Percentiles rank a stretch among this genome's conserved stretches.
phyloP scores from a whole-genome alignment of 768 basidiomycete species.

The Tremella yokohamensis region DNA sequence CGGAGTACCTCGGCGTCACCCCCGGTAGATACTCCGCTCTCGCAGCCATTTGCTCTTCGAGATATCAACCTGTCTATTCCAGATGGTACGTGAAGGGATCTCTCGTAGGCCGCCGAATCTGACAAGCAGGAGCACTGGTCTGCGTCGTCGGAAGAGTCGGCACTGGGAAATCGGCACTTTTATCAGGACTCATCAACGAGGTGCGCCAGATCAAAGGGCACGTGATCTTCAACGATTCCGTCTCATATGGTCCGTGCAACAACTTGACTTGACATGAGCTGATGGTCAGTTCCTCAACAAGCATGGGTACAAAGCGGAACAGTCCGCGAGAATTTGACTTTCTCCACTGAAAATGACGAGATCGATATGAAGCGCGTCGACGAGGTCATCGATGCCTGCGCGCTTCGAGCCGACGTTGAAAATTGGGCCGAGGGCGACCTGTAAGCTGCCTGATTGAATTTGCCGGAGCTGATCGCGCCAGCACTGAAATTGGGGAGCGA shows the following conservation, averaged over 20 bases:
- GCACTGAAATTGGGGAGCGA: constrained; percentile 75
- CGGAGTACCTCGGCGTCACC: neutral
- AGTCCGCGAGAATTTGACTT: constrained; percentile 48
- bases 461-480: constrained; percentile 56
- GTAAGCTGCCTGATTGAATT: constrained; percentile 53
- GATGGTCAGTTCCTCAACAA: constrained; percentile 42
- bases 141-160: constrained; percentile 48
- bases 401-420: constrained; percentile 34
- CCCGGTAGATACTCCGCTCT: neutral
- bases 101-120: neutral
- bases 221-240: constrained; percentile 35
- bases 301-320: constrained; percentile 49
- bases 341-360: constrained; percentile 26
- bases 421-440: constrained; percentile 33
- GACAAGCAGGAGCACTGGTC: constrained; percentile 32
- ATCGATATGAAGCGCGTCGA: constrained; percentile 29
- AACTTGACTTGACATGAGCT: neutral
- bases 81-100: constrained; percentile 27
- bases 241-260: constrained; percentile 33
- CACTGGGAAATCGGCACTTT: constrained; percentile 45
- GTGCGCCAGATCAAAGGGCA: constrained; percentile 34
- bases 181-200: constrained; percentile 45
- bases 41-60: constrained; percentile 57
- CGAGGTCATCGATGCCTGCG: constrained; percentile 43
- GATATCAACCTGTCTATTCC: constrained; percentile 56